Evolutionary conservation across 176 grass and related monocot species (phyloP), one percentile per base, ranked within the genome.

Genomic region (Musa itinerans): DNA sequence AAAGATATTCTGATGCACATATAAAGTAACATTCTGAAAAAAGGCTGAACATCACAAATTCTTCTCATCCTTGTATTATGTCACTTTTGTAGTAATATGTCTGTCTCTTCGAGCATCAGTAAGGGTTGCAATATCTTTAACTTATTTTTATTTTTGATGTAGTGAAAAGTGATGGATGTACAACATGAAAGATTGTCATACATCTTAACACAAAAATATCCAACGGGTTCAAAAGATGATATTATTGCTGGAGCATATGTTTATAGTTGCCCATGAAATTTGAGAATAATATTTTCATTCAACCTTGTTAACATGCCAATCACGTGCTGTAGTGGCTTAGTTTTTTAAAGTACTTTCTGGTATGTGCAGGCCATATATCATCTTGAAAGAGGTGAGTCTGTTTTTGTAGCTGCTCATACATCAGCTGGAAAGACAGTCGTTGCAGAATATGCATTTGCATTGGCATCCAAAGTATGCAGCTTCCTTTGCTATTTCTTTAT

Each of bases 351-450:
- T 78, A 56, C 15, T 56, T 77, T 58, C 1, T 26, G 11, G n/a
- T 80, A 63, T 50, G 43, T 82, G 63, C 76, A 96, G 90, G 94
- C 94, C 68, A 97, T 97, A 83, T 93, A 93, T 83, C 91, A 91
- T 81, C 88, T 97, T 14, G 90, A 97, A 83, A 93, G 90, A 78
- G 94, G 90, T 15, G 90, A 97, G 63, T 97, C 94, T 51, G 94
- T 97, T 78, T 97, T 97, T 68, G 90, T 97, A 52, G 94, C 94
- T n/a, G 94, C 94, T 54, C 94, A 97, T 85, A 97, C 94, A 70
- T 97, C 94, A 27, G 94, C 94, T 79, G 94, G 94, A 82, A 97
- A 97, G 73, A 97, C 94, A 17, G 94, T 97, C 85, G 85, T 97
- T 80, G 94, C 94, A 54, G 94, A 97, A 80, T 97, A 97, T 89